phyloP scores from a whole-genome alignment of 345 rosid species.

The thale cress (Arabidopsis thaliana) region DNA sequence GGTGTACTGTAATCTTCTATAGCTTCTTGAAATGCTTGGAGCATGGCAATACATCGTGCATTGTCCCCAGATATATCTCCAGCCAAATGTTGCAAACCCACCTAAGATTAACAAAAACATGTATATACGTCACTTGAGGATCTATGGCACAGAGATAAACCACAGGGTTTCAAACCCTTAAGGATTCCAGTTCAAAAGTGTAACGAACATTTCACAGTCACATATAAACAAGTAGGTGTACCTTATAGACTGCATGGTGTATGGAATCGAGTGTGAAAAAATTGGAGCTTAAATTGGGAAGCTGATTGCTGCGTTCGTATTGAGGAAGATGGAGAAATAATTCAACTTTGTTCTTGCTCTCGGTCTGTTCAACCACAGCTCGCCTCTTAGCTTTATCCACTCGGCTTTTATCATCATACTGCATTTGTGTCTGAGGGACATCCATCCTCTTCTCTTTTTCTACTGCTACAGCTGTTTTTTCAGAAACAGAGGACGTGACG shows the following conservation, averaged over 20 bases:
- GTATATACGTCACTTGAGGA: neutral
- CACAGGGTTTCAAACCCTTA: neutral
- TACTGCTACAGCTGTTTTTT: slow-evolving; percentile 48
- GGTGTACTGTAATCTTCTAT: slow-evolving; percentile 72
- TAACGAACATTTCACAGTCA: neutral
- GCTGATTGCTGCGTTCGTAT: slow-evolving; percentile 68
- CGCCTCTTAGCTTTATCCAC: slow-evolving; percentile 81
- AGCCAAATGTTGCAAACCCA: slow-evolving; percentile 71
- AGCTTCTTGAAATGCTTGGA: slow-evolving; percentile 75
- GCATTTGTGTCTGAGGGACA: slow-evolving; percentile 72
- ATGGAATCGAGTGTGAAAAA: slow-evolving; percentile 62
- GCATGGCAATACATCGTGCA: slow-evolving; percentile 87
- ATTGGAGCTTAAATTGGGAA: slow-evolving; percentile 61
- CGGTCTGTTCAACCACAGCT: slow-evolving; percentile 65
- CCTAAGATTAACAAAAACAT: slow-evolving; percentile 46
- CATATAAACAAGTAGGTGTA: slow-evolving; percentile 31
- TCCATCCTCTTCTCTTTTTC: slow-evolving; percentile 80
- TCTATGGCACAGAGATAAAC: neutral
- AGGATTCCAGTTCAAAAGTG: neutral
- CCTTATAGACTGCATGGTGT: slow-evolving; percentile 86
- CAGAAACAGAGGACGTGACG: slow-evolving; percentile 50
- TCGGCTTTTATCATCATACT: slow-evolving; percentile 73
- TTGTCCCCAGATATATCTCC: slow-evolving; percentile 75
- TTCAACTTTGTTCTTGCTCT: slow-evolving; percentile 77
- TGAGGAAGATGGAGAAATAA: slow-evolving; percentile 83